A percentile compares a stretch with the other conserved stretches of the same genome.
phyloP scores from a whole-genome alignment of 257 asterid species.

The Schizonepeta tenuifolia region DNA sequence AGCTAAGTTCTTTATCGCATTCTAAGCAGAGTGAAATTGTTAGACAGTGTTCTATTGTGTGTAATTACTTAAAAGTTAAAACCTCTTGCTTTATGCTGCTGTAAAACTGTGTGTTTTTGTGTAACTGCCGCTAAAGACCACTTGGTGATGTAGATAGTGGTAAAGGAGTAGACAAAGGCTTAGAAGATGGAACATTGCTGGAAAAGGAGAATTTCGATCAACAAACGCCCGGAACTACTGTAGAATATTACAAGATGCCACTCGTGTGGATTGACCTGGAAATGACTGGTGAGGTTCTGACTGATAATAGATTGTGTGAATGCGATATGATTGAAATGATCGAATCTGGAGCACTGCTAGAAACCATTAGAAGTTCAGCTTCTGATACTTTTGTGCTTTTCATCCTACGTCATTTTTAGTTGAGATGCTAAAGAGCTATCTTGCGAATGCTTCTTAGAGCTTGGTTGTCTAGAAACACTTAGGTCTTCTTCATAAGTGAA shows the following conservation, averaged over 20 bases:
- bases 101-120: neutral
- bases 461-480: slow-evolving; percentile 4
- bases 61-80: neutral
- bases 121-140: slow-evolving; percentile 7
- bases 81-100: neutral
- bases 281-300: slow-evolving; percentile 75
- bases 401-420: slow-evolving; percentile 10
- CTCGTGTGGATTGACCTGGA: slow-evolving; percentile 98
- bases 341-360: neutral
- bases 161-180: slow-evolving; percentile 37
- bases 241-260: slow-evolving; percentile 68
- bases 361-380: slow-evolving; percentile 16
- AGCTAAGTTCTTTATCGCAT: neutral
- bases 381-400: neutral
- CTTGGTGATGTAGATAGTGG: slow-evolving; percentile 43
- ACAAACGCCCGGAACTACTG: slow-evolving; percentile 35
- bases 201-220: slow-evolving; percentile 38
- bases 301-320: slow-evolving; percentile 15
- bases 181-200: slow-evolving; percentile 38
- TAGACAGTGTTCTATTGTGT: slow-evolving; percentile 18
- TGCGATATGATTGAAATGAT: neutral
- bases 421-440: slow-evolving; percentile 19
- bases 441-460: slow-evolving; percentile 8
- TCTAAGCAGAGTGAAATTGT: neutral
- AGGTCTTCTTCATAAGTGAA: slow-evolving; percentile 19